These are phyloP conservation scores for Ampelomyces quisqualis DNA, from an alignment of 2,329 filamentous ascomycete genomes.

Conservation along the genomic window DNA sequence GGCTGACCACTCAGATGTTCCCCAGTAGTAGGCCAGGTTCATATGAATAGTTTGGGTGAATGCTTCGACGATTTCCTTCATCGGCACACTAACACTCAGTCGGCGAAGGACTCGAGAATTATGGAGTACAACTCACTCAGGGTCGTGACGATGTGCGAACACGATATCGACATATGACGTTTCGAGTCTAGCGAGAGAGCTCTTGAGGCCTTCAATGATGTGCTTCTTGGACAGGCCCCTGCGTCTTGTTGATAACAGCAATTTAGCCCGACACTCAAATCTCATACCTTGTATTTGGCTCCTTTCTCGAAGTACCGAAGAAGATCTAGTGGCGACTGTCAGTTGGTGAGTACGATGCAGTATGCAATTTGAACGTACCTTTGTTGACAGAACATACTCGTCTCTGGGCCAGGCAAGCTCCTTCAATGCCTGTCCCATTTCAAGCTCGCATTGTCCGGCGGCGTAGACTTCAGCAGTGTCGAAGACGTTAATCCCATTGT, in stretches of 20 bases:
- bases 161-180: constrained; percentile 67
- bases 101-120: constrained; percentile 3
- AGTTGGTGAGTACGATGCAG: not conserved
- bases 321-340: constrained; percentile 45
- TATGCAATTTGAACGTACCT: constrained; percentile 12
- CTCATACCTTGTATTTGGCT: constrained; percentile 57
- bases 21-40: constrained; percentile 57
- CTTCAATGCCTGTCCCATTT: constrained; percentile 56
- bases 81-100: constrained; percentile 50
- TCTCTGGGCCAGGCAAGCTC: constrained; percentile 52
- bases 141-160: constrained; percentile 62
- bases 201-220: constrained; percentile 60
- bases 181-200: constrained; percentile 59
- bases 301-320: constrained; percentile 59
- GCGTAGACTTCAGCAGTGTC: constrained; percentile 57
- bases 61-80: constrained; percentile 63
- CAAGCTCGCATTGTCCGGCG: constrained; percentile 62
- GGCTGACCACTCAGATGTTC: constrained; percentile 62
- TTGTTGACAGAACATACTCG: constrained; percentile 31
- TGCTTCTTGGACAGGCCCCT: constrained; percentile 53
- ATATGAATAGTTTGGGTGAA: constrained; percentile 55
- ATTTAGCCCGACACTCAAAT: constrained; percentile 20
- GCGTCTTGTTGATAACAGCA: constrained; percentile 29
- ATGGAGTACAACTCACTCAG: constrained; percentile 33
- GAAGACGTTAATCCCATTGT: constrained; percentile 54